Conservation (phyloP, 805 yeast genomes). For the Kockiozyma suomiensis region DNA sequence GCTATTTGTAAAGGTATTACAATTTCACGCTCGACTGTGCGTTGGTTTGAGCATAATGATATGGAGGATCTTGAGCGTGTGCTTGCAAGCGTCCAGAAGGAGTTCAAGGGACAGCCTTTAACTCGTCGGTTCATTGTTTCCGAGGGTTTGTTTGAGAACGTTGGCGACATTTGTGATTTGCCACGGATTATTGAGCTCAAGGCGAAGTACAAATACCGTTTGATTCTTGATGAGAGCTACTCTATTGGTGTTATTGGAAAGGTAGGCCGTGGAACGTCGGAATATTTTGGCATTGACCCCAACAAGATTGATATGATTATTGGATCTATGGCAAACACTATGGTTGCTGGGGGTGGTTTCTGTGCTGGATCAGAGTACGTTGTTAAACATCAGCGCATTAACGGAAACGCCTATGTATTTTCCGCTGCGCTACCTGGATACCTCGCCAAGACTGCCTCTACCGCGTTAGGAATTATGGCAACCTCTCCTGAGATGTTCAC, state of each 20-base stretch:
- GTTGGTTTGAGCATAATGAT: conserved; percentile 79
- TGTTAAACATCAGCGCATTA: conserved; percentile 90
- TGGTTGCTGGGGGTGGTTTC: conserved; percentile 90
- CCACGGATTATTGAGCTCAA: conserved; percentile 61
- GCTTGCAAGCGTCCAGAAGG: conserved; percentile 48
- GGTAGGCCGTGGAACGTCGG: conserved; percentile 84
- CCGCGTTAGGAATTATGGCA: conserved; percentile 55
- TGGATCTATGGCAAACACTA: conserved; percentile 79
- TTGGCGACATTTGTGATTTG: conserved; percentile 79
- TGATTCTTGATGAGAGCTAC: conserved; percentile 83
- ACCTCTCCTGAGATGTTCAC: conserved; percentile 35
- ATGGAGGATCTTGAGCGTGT: conserved; percentile 76
- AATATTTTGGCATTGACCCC: conserved; percentile 69
- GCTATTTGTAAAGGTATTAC: conserved; percentile 86
- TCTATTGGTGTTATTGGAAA: conserved; percentile 85
- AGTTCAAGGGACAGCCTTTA: conserved; percentile 63
- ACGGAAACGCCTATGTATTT: conserved; percentile 86
- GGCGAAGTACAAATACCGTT: conserved; percentile 77
- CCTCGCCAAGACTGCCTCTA: conserved; percentile 67
- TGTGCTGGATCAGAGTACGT: conserved; percentile 83
- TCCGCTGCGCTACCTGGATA: conserved; percentile 95
- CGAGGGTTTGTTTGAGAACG: conserved; percentile 81
- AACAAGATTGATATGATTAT: conserved; percentile 77
- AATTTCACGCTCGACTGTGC: conserved; percentile 80
- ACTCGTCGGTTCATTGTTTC: conserved; percentile 89